phyloP scores from a whole-genome alignment of 805 yeast species.

The Lachancea nothofagi region DNA sequence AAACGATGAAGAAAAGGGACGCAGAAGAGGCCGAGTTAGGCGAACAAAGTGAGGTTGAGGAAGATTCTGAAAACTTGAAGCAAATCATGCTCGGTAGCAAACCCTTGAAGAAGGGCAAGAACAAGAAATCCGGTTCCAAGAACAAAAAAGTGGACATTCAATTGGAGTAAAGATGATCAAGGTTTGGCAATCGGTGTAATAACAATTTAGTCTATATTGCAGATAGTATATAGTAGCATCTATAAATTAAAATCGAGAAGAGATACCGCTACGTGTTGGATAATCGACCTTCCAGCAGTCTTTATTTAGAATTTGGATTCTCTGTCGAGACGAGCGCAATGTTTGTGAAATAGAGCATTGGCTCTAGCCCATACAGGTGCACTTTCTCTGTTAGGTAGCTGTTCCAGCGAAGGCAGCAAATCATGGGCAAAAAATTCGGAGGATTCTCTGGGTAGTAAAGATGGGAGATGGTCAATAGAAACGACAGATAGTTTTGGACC shows the following conservation, averaged over 20 bases:
- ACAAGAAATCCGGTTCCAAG: slow-evolving; percentile 36
- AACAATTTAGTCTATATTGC: background rate
- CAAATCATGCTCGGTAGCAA: slow-evolving; percentile 49
- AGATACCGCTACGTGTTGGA: background rate
- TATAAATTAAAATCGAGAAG: slow-evolving; percentile 5
- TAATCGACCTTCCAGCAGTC: slow-evolving; percentile 8
- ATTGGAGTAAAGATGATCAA: slow-evolving; percentile 38
- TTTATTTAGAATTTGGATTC: slow-evolving; percentile 37
- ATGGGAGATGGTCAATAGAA: slow-evolving; percentile 94
- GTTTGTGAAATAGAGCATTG: slow-evolving; percentile 73
- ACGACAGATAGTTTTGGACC: slow-evolving; percentile 89
- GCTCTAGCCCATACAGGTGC: slow-evolving; percentile 94
- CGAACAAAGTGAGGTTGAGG: slow-evolving; percentile 70
- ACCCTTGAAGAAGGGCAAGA: slow-evolving; percentile 35
- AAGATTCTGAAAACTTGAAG: slow-evolving; percentile 63
- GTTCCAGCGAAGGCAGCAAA: slow-evolving; percentile 80
- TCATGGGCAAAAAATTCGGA: slow-evolving; percentile 87
- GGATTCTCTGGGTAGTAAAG: slow-evolving; percentile 93
- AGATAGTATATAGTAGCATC: background rate
- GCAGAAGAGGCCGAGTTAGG: slow-evolving; percentile 48
- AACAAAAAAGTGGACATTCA: slow-evolving; percentile 49
- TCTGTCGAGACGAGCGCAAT: slow-evolving; percentile 65
- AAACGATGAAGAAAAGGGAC: slow-evolving; percentile 59
- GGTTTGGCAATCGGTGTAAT: slow-evolving; percentile 3
- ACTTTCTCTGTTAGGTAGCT: slow-evolving; percentile 72